These are phyloP conservation scores for Crepidotus variabilis DNA, from an alignment of 768 basidiomycete species.

Conservation along the genomic window DNA sequence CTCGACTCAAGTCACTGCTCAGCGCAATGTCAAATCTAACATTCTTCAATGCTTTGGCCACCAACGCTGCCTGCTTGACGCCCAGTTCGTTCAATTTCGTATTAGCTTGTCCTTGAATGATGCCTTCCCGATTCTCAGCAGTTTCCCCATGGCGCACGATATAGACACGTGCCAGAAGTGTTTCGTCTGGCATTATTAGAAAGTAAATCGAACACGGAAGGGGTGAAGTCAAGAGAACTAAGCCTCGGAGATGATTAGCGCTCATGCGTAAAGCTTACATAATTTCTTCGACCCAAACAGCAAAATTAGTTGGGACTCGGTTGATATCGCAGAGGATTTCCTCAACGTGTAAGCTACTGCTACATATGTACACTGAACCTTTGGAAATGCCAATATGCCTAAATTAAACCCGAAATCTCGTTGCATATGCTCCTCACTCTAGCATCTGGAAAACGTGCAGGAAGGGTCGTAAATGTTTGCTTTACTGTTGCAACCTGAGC, in stretches of 20 bases:
- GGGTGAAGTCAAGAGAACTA: not conserved
- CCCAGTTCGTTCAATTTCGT: slow-evolving; percentile 63
- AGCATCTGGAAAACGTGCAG: slow-evolving; percentile 51
- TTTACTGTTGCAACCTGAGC: slow-evolving; percentile 38
- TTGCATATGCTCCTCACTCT: slow-evolving; percentile 47
- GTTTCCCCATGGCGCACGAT: slow-evolving; percentile 81
- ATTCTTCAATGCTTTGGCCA: slow-evolving; percentile 49
- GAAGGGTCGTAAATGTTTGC: slow-evolving; percentile 34
- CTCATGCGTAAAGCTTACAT: not conserved
- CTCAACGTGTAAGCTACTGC: no score
- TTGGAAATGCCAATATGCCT: not conserved
- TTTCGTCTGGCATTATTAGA: not conserved
- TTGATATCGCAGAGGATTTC: no score
- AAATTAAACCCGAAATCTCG: slow-evolving; percentile 46
- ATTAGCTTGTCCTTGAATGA: slow-evolving; percentile 78
- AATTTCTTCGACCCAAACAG: no score
- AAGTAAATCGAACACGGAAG: not conserved
- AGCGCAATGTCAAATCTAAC: slow-evolving; percentile 57
- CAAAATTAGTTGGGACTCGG: no score
- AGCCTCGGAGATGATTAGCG: not conserved
- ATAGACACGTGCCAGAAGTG: slow-evolving; percentile 43
- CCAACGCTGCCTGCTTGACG: slow-evolving; percentile 50
- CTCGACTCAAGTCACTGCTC: slow-evolving; percentile 71
- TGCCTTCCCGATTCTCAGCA: slow-evolving; percentile 53
- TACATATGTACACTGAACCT: not conserved